Evolutionary conservation across 805 yeast species (phyloP).

Genomic region (Wickerhamiella dianesei): DNA sequence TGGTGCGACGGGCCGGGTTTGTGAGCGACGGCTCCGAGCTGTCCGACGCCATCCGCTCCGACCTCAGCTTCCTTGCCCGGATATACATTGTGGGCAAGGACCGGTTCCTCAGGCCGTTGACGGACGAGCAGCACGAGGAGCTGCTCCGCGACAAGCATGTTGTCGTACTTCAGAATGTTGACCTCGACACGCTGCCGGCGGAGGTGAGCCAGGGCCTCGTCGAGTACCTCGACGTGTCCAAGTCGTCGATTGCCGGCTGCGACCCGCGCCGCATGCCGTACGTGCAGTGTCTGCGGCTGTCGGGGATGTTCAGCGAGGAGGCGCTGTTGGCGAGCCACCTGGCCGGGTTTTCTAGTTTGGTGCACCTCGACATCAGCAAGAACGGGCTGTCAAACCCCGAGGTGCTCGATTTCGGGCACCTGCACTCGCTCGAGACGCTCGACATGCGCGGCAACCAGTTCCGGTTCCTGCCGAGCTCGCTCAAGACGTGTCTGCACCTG

Average conservation of each 20-base stretch:
- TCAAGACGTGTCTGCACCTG: slow-evolving; percentile 9
- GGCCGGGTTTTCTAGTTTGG: slow-evolving; percentile 33
- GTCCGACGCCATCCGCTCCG: slow-evolving; percentile 15
- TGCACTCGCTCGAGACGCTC: slow-evolving; percentile 36
- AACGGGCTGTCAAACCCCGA: slow-evolving; percentile 47
- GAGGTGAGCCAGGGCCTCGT: not conserved
- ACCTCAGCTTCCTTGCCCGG: slow-evolving; percentile 17
- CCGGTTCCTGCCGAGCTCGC: slow-evolving; percentile 34
- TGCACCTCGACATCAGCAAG: slow-evolving; percentile 58
- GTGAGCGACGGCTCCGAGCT: slow-evolving; percentile 7
- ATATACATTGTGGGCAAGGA: slow-evolving; percentile 10
- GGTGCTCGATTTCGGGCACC: slow-evolving; percentile 37
- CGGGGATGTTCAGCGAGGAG: not conserved
- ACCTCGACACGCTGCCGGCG: not conserved
- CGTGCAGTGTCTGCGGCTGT: not conserved
- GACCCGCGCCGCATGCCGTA: not conserved
- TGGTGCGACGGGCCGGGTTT: slow-evolving; percentile 15
- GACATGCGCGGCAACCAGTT: slow-evolving; percentile 71
- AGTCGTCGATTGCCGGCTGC: not conserved
- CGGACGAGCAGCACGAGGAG: slow-evolving; percentile 1
- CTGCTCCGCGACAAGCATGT: not conserved
- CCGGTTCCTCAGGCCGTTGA: slow-evolving; percentile 10
- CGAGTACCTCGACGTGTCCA: slow-evolving; percentile 1
- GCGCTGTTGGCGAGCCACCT: not conserved
- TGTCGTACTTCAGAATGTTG: not conserved